phyloP scores from a whole-genome alignment of 192 early-diverging fungal species.

The Spinellus fusiger region DNA sequence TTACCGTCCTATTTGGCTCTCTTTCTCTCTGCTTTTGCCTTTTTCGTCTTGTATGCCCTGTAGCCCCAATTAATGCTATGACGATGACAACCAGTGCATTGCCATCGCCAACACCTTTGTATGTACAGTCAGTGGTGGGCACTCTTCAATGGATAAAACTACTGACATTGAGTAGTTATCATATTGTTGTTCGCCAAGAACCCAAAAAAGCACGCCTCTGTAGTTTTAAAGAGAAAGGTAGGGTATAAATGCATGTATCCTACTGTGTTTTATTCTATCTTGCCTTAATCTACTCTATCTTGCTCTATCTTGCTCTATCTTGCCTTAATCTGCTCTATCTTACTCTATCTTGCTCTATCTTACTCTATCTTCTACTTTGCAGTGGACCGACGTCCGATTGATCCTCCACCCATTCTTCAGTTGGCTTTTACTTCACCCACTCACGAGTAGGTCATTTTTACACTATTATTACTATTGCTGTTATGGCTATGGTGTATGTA shows the following conservation, averaged over 20 bases:
- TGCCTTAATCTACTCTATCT: too few relatives aligned
- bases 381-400: conserved; percentile 76
- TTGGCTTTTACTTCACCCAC: conserved; percentile 6
- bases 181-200: conserved; percentile 73
- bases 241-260: conserved; percentile 5
- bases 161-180: too few relatives aligned
- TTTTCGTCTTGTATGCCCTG: not conserved
- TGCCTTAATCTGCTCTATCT: too few relatives aligned
- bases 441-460: not conserved
- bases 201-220: conserved; percentile 90
- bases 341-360: too few relatives aligned
- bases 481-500: too few relatives aligned
- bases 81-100: not conserved
- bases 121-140: too few relatives aligned
- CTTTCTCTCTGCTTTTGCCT: not conserved
- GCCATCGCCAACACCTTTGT: not conserved
- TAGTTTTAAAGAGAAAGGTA: conserved; percentile 91
- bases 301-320: too few relatives aligned
- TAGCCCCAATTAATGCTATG: not conserved
- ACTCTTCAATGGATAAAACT: too few relatives aligned
- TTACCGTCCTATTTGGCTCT: not conserved
- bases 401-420: conserved; percentile 72
- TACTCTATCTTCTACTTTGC: not conserved
- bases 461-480: too few relatives aligned
- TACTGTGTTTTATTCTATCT: too few relatives aligned